Evolutionary conservation across 345 rosid species (phyloP), one percentile per base, ranked within the genome.

Genomic region (Clausena lansium): DNA sequence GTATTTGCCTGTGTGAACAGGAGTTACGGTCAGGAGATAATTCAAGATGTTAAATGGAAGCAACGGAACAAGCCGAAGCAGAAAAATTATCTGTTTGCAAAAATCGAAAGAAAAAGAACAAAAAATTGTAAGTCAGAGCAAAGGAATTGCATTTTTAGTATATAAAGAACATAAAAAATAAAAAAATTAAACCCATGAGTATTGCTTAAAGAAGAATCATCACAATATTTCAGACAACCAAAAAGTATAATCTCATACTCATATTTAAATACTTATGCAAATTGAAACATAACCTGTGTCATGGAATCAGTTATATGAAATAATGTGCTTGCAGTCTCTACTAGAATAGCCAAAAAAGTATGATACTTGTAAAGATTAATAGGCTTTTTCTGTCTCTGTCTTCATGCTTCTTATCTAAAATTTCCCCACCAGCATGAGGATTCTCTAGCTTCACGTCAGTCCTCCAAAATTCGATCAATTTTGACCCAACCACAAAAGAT

Each of bases 11-110:
- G 86, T n/a, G 72, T 75, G 77, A 79, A 88, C 81, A 8, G 93
- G 91, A 35, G 91, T 87, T 70, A 89, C 89, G 14, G 91, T 85
- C 52, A 89, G 82, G 71, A 88, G 85, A 82, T 86, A 89, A 66
- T 89, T 89, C 89, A 89, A 75, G 82, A 89, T 50, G 77, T 85
- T 88, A 76, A 85, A 89, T 74, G 93, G 89, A n/a, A 88, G 82
- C 59, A 89, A 70, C 39, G 93, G 91, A 77, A 88, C 91, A 79
- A 89, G 83, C 32, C 88, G 86, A 47, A 88, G 88, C 79, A 89
- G 86, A 79, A 89, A 82, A 36, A 88, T 87, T 73, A 89, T 88
- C 93, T 88, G 89, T 60, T 35, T 33, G 66, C 55, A 66, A 61
- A 71, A 71, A 74, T 54, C 79, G 73, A 76, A 73, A 81, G 32